Evolutionary conservation across 2,329 filamentous ascomycete genomes (phyloP).

Genomic region (Cladosporium sphaerospermum): DNA sequence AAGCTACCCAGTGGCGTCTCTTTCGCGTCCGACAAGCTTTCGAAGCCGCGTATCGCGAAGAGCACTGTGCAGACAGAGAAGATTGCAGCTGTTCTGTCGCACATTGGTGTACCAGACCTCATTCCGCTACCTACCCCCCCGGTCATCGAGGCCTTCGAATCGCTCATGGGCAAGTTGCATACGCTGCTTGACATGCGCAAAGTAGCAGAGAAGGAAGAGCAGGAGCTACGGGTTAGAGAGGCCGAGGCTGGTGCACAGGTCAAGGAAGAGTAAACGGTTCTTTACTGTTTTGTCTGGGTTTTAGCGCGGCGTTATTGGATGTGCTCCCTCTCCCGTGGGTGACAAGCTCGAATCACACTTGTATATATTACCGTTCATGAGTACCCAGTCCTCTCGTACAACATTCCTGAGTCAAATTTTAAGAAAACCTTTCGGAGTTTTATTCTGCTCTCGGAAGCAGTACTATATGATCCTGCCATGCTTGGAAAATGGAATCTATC

Average conservation of each 20-base stretch:
- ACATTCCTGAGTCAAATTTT: too few species aligned
- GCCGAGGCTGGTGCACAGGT: constrained; percentile 27
- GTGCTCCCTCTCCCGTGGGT: not conserved
- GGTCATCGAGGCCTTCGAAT: constrained; percentile 66
- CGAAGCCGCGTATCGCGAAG: constrained; percentile 72
- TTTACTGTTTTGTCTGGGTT: not conserved
- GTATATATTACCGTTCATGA: not conserved
- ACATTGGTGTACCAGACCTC: constrained; percentile 64
- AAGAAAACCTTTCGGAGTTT: too few species aligned
- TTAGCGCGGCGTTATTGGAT: constrained; percentile 8
- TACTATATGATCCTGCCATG: too few species aligned
- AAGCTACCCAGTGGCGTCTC: constrained; percentile 78
- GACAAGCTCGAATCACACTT: not conserved
- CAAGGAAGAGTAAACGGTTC: not conserved
- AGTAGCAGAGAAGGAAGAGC: constrained; percentile 67
- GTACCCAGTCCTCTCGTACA: not conserved
- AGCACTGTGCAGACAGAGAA: constrained; percentile 68
- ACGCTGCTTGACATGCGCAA: constrained; percentile 67
- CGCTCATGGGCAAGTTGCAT: constrained; percentile 61
- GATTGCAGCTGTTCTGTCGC: constrained; percentile 64
- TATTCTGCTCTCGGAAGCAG: too few species aligned
- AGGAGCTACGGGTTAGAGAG: constrained; percentile 55
- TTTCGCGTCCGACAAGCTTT: constrained; percentile 79
- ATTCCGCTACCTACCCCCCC: constrained; percentile 68
- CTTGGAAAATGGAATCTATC: not conserved